phyloP scores from a whole-genome alignment of 2,329 filamentous ascomycete genomes.

The Beauveria sp. region DNA sequence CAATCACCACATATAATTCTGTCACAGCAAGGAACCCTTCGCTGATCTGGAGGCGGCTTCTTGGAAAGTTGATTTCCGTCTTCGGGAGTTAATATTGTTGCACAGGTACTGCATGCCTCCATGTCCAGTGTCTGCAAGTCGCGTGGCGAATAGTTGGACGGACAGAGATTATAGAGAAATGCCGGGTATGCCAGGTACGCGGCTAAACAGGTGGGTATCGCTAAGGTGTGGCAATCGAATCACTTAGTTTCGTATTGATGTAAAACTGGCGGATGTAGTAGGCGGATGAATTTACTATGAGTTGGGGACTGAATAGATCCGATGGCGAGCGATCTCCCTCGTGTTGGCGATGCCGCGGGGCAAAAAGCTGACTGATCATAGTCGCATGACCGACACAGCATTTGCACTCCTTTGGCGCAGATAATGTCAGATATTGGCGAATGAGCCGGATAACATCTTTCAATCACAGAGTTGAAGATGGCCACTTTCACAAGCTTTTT shows the following conservation, averaged over 20 bases:
- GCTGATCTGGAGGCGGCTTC: slow-evolving; percentile 52
- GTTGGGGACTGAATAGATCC: neutral
- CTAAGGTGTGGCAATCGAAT: neutral
- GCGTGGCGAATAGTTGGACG: neutral
- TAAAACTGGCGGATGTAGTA: neutral
- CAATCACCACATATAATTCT: slow-evolving; percentile 66
- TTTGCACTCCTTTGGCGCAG: neutral
- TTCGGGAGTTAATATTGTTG: slow-evolving; percentile 47
- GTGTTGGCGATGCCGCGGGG: slow-evolving; percentile 9
- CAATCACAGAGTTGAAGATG: neutral
- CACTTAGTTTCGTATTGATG: neutral
- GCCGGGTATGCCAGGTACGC: neutral
- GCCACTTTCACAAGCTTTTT: neutral
- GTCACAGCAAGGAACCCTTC: slow-evolving; percentile 59
- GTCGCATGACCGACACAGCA: neutral
- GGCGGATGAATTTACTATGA: neutral
- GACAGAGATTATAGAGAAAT: too few species aligned
- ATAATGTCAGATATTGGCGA: neutral
- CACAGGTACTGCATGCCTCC: slow-evolving; percentile 63
- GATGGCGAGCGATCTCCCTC: slow-evolving; percentile 3
- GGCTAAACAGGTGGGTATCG: neutral
- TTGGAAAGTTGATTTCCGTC: slow-evolving; percentile 43
- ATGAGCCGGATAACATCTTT: neutral
- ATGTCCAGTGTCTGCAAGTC: slow-evolving; percentile 15
- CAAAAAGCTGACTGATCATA: slow-evolving; percentile 8